Percentiles rank a stretch among this genome's conserved stretches.
Conservation (phyloP, 345 rosid species). For the Brassica nigra region DNA sequence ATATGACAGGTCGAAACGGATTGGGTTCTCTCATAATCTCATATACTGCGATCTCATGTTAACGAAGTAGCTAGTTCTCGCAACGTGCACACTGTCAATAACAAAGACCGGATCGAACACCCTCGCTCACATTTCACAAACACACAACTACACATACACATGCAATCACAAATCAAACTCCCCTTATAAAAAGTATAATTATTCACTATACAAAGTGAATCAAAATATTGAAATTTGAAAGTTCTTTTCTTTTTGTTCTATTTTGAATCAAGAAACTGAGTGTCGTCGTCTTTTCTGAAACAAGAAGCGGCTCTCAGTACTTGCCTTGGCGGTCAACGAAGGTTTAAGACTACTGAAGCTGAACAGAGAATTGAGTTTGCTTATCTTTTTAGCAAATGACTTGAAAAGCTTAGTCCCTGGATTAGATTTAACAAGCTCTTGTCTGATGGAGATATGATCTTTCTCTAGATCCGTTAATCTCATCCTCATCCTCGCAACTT, state of each 20-base stretch:
- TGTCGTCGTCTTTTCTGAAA: conserved; percentile 81
- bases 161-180: conserved; percentile 16
- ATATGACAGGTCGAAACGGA: not conserved
- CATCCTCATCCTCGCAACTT: conserved; percentile 99
- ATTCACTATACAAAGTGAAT: conserved; percentile 32
- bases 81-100: not conserved
- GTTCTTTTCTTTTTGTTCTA: not conserved
- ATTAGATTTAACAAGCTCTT: conserved; percentile 71
- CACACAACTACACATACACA: conserved; percentile 24
- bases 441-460: conserved; percentile 45
- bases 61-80: not conserved
- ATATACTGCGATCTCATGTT: not conserved
- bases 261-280: conserved; percentile 65
- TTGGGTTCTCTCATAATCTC: not conserved
- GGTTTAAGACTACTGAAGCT: conserved; percentile 59
- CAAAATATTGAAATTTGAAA: not conserved
- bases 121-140: conserved; percentile 12
- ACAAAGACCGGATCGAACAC: not conserved
- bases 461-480: conserved; percentile 93
- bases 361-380: conserved; percentile 79
- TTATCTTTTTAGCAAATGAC: conserved; percentile 71
- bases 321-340: conserved; percentile 47
- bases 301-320: conserved; percentile 63
- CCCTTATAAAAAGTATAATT: not conserved
- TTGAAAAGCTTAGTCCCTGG: conserved; percentile 77